Evolutionary conservation across 2,329 filamentous ascomycete species (phyloP), one percentile per base, ranked within the genome.

Genomic region (Aspergillus persii): DNA sequence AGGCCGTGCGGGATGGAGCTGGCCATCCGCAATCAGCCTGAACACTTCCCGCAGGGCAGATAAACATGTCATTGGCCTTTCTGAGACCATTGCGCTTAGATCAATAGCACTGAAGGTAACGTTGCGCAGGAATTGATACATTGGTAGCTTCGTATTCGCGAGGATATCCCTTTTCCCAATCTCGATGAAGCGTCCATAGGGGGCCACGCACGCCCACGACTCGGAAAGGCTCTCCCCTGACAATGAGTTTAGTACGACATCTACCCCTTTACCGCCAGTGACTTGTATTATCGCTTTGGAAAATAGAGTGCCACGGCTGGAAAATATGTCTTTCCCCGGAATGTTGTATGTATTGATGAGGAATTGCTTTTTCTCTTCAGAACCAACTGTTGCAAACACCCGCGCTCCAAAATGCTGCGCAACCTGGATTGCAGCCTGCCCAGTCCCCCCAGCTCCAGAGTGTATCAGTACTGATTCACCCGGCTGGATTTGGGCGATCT

Each of bases 391-490:
- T 11, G 63, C 61, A 23, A 68, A 71, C 2, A 70, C 58, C 3
- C 63, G 63, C 0, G 68, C 68, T 8, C 64, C 64, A 3, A 64
- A 59, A 30, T 65, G 56, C 52, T 68, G 66, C 0, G 69, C 69
- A 1, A 72, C 36, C 57, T 67, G 66, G 31, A 72, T 70, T 1
- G 66, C 67, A 2, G 68, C 64, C 50, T 72, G 69, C n/a, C 69
- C 69, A 3, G 69, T 68, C 56, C 68, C 68, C 29, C 69, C 68
- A 3, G 69, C 68, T 18, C 62, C 68, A 3, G 68, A 64, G 29
- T 72, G 69, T 8, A 72, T 66, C 2, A 72, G 56, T 12, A 71
- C 47, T 2, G 61, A 50, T 29, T 72, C 68, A 2, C 59, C 62
- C 2, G 53, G 11, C 41, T 63, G 59, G 0, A 71, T 56, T 2